These are phyloP conservation scores for Millerozyma miso DNA, from an alignment of 805 yeast genomes.

Conservation along the genomic window DNA sequence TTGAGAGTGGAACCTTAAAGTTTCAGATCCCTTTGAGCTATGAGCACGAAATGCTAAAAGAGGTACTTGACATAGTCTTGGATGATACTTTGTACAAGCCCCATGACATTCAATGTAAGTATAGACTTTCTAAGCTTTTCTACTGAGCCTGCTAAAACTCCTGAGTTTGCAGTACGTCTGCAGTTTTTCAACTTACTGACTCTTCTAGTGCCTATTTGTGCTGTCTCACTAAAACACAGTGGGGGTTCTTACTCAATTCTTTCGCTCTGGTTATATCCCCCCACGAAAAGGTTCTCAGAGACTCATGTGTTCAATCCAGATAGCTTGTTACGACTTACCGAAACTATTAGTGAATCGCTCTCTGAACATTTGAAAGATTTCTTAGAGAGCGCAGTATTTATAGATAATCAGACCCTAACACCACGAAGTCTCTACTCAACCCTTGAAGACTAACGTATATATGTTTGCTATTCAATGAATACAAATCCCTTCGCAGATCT, in stretches of 20 bases:
- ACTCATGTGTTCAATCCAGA: conserved; percentile 1
- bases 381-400: conserved; percentile 8
- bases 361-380: conserved; percentile 6
- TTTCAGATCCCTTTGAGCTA: conserved; percentile 11
- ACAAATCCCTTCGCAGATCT: no score
- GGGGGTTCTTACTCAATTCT: conserved; percentile 9
- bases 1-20: conserved; percentile 14
- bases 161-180: neutral
- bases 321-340: conserved; percentile 5
- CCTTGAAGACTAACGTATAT: neutral
- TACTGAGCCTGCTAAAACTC: no score
- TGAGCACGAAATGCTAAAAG: conserved; percentile 9
- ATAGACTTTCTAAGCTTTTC: neutral
- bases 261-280: conserved; percentile 15
- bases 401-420: conserved; percentile 6
- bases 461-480: no score
- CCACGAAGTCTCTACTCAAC: conserved; percentile 5
- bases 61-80: conserved; percentile 7
- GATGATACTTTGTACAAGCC: conserved; percentile 11
- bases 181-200: conserved; percentile 4
- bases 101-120: conserved; percentile 8
- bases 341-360: conserved; percentile 4
- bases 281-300: neutral
- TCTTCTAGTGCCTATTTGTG: conserved; percentile 12
- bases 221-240: conserved; percentile 8